Evolutionary conservation across 1,139 yeast genomes (phyloP), one percentile per base, ranked within the genome.

Genomic region (Candida tetrigidarum): DNA sequence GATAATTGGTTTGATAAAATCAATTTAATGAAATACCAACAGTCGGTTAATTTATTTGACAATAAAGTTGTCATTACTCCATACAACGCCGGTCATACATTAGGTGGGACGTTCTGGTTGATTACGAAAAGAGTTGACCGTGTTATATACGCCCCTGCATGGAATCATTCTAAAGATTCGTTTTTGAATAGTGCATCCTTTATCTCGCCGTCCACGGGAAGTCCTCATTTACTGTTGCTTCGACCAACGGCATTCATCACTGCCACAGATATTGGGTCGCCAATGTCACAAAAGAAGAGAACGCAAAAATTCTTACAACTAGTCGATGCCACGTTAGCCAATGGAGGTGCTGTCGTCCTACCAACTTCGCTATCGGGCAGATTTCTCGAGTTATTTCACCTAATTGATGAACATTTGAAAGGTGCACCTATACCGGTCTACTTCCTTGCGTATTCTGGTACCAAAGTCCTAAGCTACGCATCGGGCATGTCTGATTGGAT

Each of bases 401-500:
- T 88, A 42, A 74, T 89, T 15, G 96, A 88, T 58, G 71, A 74
- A 37, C 81, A 76, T 55, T 71, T 84, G 58, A 70, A 74, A 46
- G 75, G 79, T 37, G 76, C 80, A 3, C 79, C 83, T 11, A 63
- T 84, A 12, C 97, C 97, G 0, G 83, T 95, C 10, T 71, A 88
- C 39, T 76, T 90, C 52, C 67, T 88, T 23, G 83, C 96, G 3
- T 85, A 84, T 57, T 85, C 92, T 1, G 96, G 96, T 15, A 81
- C 90, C 1, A 83, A 93, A 58, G 79, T 88, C 2, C 67, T 93
- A 51, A 79, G 86, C 32, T 90, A 87, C 61, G 97, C 97, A 0
- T 82, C 91, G 15, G 86, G 90, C 47, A 86, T 93, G 83, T 67
- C 92, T 20, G 99, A 95, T 67, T 95, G 98, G 98, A 87, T 93